These are phyloP conservation scores for Rheum nobile DNA, from an alignment of 148 eudicot species.

Conservation along the genomic window DNA sequence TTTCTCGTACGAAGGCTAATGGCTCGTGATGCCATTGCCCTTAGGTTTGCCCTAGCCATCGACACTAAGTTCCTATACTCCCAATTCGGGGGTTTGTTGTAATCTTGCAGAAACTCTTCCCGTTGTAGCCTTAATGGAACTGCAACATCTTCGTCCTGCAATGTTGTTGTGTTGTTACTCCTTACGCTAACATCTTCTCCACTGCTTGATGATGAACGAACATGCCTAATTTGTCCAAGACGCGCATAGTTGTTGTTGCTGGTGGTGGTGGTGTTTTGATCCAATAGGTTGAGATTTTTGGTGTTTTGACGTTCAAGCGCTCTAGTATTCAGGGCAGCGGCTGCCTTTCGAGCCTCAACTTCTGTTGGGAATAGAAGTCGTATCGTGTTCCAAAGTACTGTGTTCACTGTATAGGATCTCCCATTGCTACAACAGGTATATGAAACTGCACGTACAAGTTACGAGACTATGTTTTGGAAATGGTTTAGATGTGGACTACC, in stretches of 20 bases:
- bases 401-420: conserved; percentile 88
- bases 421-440: conserved; percentile 42
- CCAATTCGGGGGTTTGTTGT: conserved; percentile 19
- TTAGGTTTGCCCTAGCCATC: conserved; percentile 55
- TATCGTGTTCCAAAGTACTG: conserved; percentile 98
- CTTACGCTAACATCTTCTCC: conserved; percentile 16
- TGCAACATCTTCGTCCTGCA: conserved; percentile 68
- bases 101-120: conserved; percentile 54
- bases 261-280: neutral
- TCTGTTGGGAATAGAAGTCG: conserved; percentile 90
- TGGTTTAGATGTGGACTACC: no score
- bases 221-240: neutral
- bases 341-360: conserved; percentile 61
- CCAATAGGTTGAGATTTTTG: neutral
- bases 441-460: neutral
- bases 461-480: neutral
- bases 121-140: conserved; percentile 38
- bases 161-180: conserved; percentile 26
- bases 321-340: conserved; percentile 19
- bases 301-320: conserved; percentile 20
- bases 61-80: conserved; percentile 22
- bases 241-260: neutral
- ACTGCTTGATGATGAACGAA: neutral
- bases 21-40: conserved; percentile 72
- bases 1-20: conserved; percentile 30